phyloP scores from a whole-genome alignment of 441 rosid genomes.

The Corymbia citriodora region DNA sequence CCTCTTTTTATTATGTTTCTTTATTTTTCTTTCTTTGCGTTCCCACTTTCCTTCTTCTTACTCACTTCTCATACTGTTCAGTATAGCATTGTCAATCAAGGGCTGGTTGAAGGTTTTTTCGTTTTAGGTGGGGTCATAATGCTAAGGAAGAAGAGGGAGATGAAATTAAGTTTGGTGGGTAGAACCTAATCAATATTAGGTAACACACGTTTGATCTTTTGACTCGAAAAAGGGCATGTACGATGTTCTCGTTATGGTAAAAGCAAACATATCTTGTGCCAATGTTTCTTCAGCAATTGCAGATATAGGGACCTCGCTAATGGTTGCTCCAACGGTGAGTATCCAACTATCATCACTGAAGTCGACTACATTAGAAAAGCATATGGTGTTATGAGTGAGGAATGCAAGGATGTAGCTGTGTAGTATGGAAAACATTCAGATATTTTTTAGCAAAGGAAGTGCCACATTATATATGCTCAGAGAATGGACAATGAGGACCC shows the following conservation, averaged over 20 bases:
- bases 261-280: neutral
- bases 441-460: too few relatives aligned
- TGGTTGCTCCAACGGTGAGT: neutral
- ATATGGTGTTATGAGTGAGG: too few relatives aligned
- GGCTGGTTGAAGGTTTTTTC: neutral
- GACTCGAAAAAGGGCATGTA: neutral
- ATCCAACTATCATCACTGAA: too few relatives aligned
- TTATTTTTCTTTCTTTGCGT: too few relatives aligned
- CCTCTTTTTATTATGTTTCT: too few relatives aligned
- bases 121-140: neutral
- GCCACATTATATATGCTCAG: too few relatives aligned
- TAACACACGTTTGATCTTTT: neutral
- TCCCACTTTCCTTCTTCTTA: too few relatives aligned
- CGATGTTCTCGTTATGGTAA: neutral
- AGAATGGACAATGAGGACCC: neutral
- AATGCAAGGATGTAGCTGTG: too few relatives aligned
- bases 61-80: too few relatives aligned
- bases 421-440: neutral
- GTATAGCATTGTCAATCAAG: neutral
- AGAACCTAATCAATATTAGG: neutral
- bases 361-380: neutral
- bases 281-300: neutral
- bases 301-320: neutral
- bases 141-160: neutral
- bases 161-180: neutral